A percentile compares a stretch with the other conserved stretches of the same genome.
Evolutionary conservation across 495 filamentous ascomycete genomes (phyloP).

Genomic region (Neurospora sp.): DNA sequence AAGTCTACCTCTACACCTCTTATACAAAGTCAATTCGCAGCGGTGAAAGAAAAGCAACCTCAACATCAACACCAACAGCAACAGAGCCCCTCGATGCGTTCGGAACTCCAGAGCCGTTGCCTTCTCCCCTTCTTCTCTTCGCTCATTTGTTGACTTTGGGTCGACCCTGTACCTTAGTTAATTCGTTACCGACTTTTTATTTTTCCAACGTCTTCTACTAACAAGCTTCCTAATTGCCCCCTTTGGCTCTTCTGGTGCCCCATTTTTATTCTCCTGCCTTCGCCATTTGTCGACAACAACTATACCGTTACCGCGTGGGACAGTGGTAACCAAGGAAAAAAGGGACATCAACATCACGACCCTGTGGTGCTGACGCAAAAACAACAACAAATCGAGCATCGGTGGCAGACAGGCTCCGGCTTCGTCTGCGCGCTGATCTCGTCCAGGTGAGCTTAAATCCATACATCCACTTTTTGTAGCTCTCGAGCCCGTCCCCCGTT

Average conservation of each 20-base stretch:
- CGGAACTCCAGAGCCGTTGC: constrained; percentile 5
- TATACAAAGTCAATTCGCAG: neutral
- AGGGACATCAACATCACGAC: neutral
- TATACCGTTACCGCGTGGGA: neutral
- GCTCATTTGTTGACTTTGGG: constrained; percentile 11
- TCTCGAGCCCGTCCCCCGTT: neutral
- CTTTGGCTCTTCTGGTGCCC: neutral
- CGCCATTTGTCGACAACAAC: neutral
- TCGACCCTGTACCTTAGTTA: constrained; percentile 3
- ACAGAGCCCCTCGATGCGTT: constrained; percentile 20
- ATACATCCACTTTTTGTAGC: neutral
- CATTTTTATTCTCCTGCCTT: neutral
- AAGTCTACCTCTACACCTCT: neutral
- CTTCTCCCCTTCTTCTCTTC: constrained; percentile 23
- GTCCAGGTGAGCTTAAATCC: constrained; percentile 30
- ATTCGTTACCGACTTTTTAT: constrained; percentile 18
- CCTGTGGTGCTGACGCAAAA: constrained; percentile 10
- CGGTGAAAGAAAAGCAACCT: neutral
- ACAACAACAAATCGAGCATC: constrained; percentile 29
- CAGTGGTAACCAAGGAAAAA: neutral
- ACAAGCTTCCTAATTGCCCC: neutral
- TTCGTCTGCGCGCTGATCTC: constrained; percentile 48
- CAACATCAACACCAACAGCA: constrained; percentile 4
- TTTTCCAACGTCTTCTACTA: constrained; percentile 1
- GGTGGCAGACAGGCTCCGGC: constrained; percentile 41